These are phyloP conservation scores for Erysimum pusillum DNA, from an alignment of 441 rosid species.

Conservation along the genomic window DNA sequence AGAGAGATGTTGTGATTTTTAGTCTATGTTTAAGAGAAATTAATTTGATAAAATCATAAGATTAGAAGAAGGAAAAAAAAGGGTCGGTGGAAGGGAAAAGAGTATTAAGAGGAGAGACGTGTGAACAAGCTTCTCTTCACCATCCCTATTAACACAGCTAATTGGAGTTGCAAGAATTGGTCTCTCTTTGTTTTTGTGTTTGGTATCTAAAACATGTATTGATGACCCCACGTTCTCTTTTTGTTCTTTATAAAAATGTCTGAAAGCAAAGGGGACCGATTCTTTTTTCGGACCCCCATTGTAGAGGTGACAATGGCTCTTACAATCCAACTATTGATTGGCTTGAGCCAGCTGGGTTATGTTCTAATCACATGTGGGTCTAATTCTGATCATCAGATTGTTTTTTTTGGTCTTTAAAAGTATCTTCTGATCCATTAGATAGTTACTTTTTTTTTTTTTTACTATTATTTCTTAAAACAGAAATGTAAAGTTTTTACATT, in stretches of 20 bases:
- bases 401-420: background rate
- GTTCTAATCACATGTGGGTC: constrained; percentile 47
- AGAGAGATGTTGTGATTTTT: constrained; percentile 3
- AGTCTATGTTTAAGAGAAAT: background rate
- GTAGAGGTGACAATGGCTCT: constrained; percentile 38
- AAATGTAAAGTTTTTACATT: background rate
- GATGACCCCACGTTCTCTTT: constrained; percentile 38
- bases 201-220: constrained; percentile 33
- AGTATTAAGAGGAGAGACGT: constrained; percentile 14
- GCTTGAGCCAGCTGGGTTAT: constrained; percentile 45
- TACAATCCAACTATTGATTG: constrained; percentile 35
- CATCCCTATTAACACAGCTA: constrained; percentile 46
- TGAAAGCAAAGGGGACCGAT: constrained; percentile 49
- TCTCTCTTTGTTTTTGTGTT: constrained; percentile 32
- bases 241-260: constrained; percentile 46
- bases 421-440: constrained; percentile 21
- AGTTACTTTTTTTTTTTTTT: background rate
- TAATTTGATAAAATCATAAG: constrained; percentile 5
- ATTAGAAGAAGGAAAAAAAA: background rate
- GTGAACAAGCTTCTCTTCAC: constrained; percentile 33
- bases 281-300: constrained; percentile 41
- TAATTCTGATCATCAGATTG: constrained; percentile 31
- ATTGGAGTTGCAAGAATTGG: constrained; percentile 32
- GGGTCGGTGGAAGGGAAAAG: constrained; percentile 5
- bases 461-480: background rate